These are phyloP conservation scores for Pseudocercospora cruenta DNA, from an alignment of 2,329 filamentous ascomycete species.

Conservation along the genomic window DNA sequence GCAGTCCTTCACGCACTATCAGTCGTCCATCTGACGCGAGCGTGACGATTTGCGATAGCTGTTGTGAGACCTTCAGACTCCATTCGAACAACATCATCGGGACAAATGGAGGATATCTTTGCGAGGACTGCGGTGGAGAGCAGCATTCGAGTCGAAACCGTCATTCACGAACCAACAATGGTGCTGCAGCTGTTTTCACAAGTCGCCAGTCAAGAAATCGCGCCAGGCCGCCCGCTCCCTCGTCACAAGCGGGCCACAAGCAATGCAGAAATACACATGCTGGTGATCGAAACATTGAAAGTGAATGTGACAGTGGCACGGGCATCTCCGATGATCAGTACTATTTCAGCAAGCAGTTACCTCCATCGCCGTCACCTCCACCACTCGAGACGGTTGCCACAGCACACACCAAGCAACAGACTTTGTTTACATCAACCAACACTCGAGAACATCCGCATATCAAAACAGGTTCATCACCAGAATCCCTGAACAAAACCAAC, in stretches of 20 bases:
- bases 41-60: neutral
- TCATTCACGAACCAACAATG: neutral
- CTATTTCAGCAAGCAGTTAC: neutral
- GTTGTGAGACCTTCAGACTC: neutral
- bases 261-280: neutral
- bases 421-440: neutral
- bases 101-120: neutral
- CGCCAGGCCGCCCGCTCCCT: neutral
- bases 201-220: neutral
- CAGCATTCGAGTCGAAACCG: neutral
- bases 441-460: neutral
- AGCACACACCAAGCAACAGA: neutral
- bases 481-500: neutral
- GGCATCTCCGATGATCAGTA: neutral
- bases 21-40: neutral
- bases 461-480: neutral
- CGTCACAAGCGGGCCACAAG: neutral
- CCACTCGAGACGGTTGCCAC: conserved; percentile 1
- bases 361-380: neutral
- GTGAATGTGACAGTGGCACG: neutral
- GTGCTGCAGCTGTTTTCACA: neutral
- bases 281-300: neutral
- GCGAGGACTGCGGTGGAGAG: neutral
- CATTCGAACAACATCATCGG: neutral
- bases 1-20: neutral